A percentile compares a stretch with the other conserved stretches of the same genome.
These are phyloP conservation scores for Mortierella sp. DNA, from an alignment of 371 early-diverging fungal genomes.

Conservation along the genomic window DNA sequence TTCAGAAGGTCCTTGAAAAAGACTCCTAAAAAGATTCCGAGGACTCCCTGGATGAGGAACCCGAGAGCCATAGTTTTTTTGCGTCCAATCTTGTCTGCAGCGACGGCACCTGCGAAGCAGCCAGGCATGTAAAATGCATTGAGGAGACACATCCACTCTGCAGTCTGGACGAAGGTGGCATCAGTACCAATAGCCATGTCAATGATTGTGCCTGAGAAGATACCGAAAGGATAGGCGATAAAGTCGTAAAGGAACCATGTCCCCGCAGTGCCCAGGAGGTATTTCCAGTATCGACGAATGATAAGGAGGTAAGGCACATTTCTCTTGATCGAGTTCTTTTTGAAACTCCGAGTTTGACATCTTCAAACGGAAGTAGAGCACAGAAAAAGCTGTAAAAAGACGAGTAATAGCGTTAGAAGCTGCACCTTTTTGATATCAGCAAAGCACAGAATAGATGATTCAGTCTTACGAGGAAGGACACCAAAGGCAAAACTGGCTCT, in stretches of 20 bases:
- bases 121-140: constrained; percentile 73
- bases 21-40: constrained; percentile 72
- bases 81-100: constrained; percentile 69
- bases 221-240: constrained; percentile 68
- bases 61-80: constrained; percentile 68
- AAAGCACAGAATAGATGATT: too few species aligned
- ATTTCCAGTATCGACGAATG: constrained; percentile 70
- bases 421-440: too few species aligned
- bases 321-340: constrained; percentile 61
- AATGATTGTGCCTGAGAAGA: constrained; percentile 67
- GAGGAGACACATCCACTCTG: constrained; percentile 69
- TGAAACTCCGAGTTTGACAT: constrained; percentile 68
- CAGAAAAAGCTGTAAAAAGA: constrained; percentile 56
- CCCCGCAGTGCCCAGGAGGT: constrained; percentile 65
- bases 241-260: constrained; percentile 78
- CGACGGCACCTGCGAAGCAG: constrained; percentile 63
- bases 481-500: constrained; percentile 69
- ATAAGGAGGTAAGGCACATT: constrained; percentile 71
- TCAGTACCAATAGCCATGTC: constrained; percentile 58
- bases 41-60: constrained; percentile 63
- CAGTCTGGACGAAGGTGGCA: constrained; percentile 60
- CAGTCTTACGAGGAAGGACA: constrained; percentile 60
- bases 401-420: too few species aligned
- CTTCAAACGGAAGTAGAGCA: constrained; percentile 69
- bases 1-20: constrained; percentile 60